phyloP scores from a whole-genome alignment of 1,284 basidiomycete species.

The Naganishia albida region DNA sequence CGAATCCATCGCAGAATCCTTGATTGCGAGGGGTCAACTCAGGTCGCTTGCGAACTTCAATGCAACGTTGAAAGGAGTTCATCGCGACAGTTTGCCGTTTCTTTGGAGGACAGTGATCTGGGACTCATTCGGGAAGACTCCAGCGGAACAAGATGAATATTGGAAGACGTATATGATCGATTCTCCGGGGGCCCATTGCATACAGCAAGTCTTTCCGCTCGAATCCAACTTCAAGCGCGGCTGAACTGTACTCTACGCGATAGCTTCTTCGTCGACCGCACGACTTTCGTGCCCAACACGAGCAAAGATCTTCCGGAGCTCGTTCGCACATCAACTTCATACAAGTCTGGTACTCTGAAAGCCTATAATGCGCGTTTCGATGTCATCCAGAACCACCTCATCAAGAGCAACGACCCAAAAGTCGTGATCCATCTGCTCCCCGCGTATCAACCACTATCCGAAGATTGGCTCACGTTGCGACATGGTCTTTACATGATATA shows the following conservation, averaged over 20 bases:
- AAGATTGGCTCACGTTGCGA: conserved; percentile 1
- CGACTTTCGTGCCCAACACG: not conserved
- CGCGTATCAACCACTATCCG: not conserved
- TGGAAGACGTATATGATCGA: not conserved
- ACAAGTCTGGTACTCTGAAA: not conserved
- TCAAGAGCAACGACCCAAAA: conserved; percentile 9
- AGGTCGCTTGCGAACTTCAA: conserved; percentile 2
- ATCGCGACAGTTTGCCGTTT: not conserved
- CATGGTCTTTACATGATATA: conserved; percentile 1
- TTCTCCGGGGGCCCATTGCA: conserved; percentile 4
- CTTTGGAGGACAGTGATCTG: conserved; percentile 16
- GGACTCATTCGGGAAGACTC: conserved; percentile 2
- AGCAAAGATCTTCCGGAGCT: not conserved
- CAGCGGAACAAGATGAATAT: not conserved
- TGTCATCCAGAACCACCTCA: not conserved
- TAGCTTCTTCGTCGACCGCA: conserved; percentile 17
- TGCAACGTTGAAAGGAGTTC: not conserved
- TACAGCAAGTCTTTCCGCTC: not conserved
- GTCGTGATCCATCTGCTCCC: conserved; percentile 15
- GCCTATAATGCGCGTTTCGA: conserved; percentile 4
- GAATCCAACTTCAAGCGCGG: not conserved
- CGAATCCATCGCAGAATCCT: conserved; percentile 1
- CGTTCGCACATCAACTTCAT: not conserved
- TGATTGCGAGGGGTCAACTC: not conserved
- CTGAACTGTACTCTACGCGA: not conserved